These are phyloP conservation scores for Phytophthora aleatoria DNA, from an alignment of 352 stramenopile genomes.

Conservation along the genomic window DNA sequence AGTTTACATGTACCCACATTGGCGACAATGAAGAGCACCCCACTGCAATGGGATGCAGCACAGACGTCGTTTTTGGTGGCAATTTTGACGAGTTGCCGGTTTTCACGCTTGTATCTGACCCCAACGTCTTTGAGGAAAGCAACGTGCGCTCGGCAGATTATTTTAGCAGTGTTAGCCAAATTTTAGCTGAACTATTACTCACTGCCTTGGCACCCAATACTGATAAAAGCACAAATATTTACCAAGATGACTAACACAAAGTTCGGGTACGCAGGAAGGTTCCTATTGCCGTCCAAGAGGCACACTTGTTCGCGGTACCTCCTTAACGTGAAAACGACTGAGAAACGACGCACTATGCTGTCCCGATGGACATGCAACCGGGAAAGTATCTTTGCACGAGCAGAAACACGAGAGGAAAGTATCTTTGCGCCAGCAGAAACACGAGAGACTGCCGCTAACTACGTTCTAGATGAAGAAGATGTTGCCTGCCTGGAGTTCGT, in stretches of 20 bases:
- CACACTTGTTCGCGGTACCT: conserved; percentile 9
- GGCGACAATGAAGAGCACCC: not conserved
- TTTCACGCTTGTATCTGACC: conserved; percentile 12
- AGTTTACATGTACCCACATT: not conserved
- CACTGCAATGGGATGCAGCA: conserved; percentile 8
- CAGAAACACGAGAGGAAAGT: conserved; percentile 10
- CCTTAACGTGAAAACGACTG: conserved; percentile 22
- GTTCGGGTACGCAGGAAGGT: conserved; percentile 13
- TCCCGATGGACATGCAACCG: not conserved
- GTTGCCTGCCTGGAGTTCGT: conserved; percentile 26
- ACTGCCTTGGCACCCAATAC: too few species aligned
- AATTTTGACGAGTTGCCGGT: conserved; percentile 20
- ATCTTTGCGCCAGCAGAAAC: conserved; percentile 7
- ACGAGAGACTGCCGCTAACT: not conserved
- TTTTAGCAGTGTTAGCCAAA: conserved; percentile 6
- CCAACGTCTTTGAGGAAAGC: not conserved
- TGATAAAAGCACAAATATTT: not conserved
- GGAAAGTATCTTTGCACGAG: conserved; percentile 6
- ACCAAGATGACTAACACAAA: conserved; percentile 18
- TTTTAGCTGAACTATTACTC: not conserved
- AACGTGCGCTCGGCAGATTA: not conserved
- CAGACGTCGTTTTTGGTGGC: conserved; percentile 11
- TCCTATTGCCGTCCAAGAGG: conserved; percentile 10
- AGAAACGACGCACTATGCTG: conserved; percentile 10
- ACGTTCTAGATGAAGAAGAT: conserved; percentile 27